Evolutionary conservation across 192 early-diverging fungal species (phyloP).

Genomic region (Podila minutissima): DNA sequence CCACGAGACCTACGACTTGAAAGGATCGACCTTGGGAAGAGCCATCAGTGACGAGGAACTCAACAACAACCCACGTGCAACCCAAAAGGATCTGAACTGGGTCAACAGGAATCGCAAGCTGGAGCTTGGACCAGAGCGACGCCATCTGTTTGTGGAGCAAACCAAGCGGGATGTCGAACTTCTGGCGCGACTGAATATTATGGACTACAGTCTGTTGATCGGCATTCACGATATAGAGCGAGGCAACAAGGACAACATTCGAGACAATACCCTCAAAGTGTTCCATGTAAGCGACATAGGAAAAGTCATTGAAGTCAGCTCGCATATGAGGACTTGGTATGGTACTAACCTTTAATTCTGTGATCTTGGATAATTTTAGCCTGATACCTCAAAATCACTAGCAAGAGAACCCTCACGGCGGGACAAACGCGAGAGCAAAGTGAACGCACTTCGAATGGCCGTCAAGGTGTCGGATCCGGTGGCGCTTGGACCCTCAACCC

Average conservation of each 20-base stretch:
- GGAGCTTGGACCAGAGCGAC: conserved; percentile 85
- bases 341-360: neutral
- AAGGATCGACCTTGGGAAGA: conserved; percentile 93
- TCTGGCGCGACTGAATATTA: conserved; percentile 83
- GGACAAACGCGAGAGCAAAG: conserved; percentile 66
- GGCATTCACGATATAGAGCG: conserved; percentile 89
- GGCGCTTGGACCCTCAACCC: conserved; percentile 64
- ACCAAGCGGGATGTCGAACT: conserved; percentile 88
- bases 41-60: conserved; percentile 80
- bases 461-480: conserved; percentile 66
- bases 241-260: conserved; percentile 90
- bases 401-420: conserved; percentile 54
- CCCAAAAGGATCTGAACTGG: conserved; percentile 99
- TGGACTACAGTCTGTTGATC: conserved; percentile 98
- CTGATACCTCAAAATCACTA: conserved; percentile 55
- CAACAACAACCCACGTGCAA: conserved; percentile 84
- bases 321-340: neutral
- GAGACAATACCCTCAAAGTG: conserved; percentile 89
- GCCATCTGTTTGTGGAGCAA: conserved; percentile 84
- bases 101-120: conserved; percentile 75
- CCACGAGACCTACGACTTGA: conserved; percentile 95
- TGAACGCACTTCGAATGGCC: conserved; percentile 62
- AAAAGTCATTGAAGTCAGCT: too few species aligned
- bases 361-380: conserved; percentile 23
- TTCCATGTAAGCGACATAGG: conserved; percentile 59